phyloP scores from a whole-genome alignment of 208 protist species.

The Novymonas esmeraldas region DNA sequence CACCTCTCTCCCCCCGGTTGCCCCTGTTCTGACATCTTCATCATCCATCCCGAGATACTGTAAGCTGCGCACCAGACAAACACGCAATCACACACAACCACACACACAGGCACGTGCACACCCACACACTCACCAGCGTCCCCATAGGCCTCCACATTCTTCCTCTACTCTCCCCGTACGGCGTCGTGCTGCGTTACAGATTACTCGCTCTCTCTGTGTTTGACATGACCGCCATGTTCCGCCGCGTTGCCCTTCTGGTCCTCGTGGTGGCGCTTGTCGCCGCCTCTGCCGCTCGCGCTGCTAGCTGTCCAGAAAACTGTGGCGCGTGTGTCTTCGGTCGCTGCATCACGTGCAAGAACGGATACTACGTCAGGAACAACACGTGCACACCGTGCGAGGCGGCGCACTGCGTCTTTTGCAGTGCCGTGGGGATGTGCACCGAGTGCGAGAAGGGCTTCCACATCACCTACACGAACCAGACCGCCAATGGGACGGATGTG shows the following conservation, averaged over 20 bases:
- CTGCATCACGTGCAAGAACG: not conserved
- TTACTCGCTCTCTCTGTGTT: too few relatives aligned
- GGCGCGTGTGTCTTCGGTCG: not conserved
- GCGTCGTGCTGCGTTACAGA: too few relatives aligned
- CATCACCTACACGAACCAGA: constrained; percentile 1
- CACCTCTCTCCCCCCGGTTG: too few relatives aligned
- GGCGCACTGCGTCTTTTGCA: not conserved
- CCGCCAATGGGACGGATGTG: not conserved
- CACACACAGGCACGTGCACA: too few relatives aligned
- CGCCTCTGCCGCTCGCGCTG: too few relatives aligned
- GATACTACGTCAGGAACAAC: not conserved
- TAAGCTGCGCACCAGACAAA: too few relatives aligned
- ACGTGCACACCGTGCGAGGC: constrained; percentile 1
- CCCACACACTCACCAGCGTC: too few relatives aligned
- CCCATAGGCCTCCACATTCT: too few relatives aligned
- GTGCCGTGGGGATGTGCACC: not conserved
- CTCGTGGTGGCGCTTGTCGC: not conserved
- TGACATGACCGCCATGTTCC: not conserved
- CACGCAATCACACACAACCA: too few relatives aligned
- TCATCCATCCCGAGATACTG: too few relatives aligned
- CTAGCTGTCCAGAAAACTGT: not conserved
- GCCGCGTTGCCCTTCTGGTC: not conserved
- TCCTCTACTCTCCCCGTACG: too few relatives aligned
- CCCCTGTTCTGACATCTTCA: too few relatives aligned
- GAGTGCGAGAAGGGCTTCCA: not conserved